These are phyloP conservation scores for Talaromyces rugulosus DNA, from an alignment of 2,329 filamentous ascomycete species.

Conservation along the genomic window DNA sequence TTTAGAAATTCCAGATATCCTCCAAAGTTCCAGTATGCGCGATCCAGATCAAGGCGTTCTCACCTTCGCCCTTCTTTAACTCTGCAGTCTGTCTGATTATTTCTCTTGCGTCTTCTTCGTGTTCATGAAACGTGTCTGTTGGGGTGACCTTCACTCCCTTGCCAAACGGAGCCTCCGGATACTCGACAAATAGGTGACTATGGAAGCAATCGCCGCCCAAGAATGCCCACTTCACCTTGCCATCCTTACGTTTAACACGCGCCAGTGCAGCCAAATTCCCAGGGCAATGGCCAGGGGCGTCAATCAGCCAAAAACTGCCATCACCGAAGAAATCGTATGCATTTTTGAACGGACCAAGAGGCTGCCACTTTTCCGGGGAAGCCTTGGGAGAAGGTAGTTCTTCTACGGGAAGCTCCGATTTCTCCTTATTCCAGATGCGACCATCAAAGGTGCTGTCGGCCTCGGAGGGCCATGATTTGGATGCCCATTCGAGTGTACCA, in stretches of 20 bases:
- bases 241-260: neutral
- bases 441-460: constrained; percentile 2
- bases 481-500: constrained; percentile 2
- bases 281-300: constrained; percentile 34
- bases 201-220: constrained; percentile 9
- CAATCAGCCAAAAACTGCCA: constrained; percentile 35
- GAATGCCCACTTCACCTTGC: constrained; percentile 3
- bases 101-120: constrained; percentile 5
- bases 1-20: constrained; percentile 6
- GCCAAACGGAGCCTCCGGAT: constrained; percentile 8
- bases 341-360: constrained; percentile 31
- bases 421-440: constrained; percentile 1
- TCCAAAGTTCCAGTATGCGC: constrained; percentile 2
- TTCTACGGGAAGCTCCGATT: neutral
- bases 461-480: constrained; percentile 4
- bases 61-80: constrained; percentile 3
- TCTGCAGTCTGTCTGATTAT: constrained; percentile 5
- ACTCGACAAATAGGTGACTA: neutral
- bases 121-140: constrained; percentile 4
- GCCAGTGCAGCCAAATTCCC: constrained; percentile 38
- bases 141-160: constrained; percentile 5
- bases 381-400: neutral
- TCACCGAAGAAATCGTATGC: constrained; percentile 36
- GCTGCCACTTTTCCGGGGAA: constrained; percentile 19
- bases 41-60: constrained; percentile 6